These are phyloP conservation scores for Hirsutella minnesotensis DNA, from an alignment of 2,329 filamentous ascomycete species.

Conservation along the genomic window DNA sequence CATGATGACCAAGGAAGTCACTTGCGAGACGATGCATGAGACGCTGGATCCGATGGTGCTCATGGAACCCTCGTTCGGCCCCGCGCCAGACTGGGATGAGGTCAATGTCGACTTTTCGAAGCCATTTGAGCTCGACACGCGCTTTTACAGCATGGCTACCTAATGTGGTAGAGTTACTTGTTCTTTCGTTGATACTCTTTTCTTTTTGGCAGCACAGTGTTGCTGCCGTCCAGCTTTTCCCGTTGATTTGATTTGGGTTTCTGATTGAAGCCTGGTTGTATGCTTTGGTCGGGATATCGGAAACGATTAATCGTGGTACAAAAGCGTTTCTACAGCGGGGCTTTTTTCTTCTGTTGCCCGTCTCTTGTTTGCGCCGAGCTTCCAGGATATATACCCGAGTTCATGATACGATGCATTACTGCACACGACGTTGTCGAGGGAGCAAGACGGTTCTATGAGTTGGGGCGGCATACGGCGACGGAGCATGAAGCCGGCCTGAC, in stretches of 20 bases:
- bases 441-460: background rate
- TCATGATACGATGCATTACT: slow-evolving; percentile 2
- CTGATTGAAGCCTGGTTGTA: slow-evolving; percentile 1
- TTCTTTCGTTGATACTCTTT: no score
- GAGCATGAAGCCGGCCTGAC: no score
- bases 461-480: no score
- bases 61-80: slow-evolving; percentile 10
- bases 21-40: slow-evolving; percentile 2
- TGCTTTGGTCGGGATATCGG: background rate
- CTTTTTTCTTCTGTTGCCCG: slow-evolving; percentile 1
- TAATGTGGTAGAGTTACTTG: no score
- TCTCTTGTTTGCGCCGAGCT: slow-evolving; percentile 8
- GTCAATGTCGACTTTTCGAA: slow-evolving; percentile 37
- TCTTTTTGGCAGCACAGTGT: no score
- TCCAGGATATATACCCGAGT: slow-evolving; percentile 18
- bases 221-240: no score
- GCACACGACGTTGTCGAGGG: background rate
- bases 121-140: slow-evolving; percentile 38
- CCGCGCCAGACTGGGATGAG: slow-evolving; percentile 36
- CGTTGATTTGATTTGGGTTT: background rate
- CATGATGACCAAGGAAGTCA: slow-evolving; percentile 12
- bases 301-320: background rate
- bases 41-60: slow-evolving; percentile 17
- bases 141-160: slow-evolving; percentile 21
- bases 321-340: slow-evolving; percentile 1